Evolutionary conservation across 352 stramenopile genomes (phyloP), one percentile per base, ranked within the genome.

Genomic region (Globisporangium barbulae): DNA sequence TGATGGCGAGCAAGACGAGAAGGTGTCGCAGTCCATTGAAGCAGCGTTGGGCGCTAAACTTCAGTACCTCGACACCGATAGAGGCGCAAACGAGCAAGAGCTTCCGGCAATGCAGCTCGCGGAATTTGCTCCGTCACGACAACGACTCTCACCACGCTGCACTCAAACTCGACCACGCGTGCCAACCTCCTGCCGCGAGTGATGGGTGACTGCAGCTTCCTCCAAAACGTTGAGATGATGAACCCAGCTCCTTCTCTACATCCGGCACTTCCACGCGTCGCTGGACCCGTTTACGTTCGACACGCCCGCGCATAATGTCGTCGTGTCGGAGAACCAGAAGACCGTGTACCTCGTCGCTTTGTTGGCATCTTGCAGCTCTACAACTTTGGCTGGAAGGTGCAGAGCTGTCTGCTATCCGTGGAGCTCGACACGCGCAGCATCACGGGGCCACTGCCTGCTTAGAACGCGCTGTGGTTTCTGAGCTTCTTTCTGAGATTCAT

Each of bases 301-400:
- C 19, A 72, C 73, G 42, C 53, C 91, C 37, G 81, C 78, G 9
- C 76, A 90, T 59, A 95, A 95, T 65, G 86, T 84, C 3, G 79
- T 95, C 1, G 77, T 93, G 22, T 91, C 84, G 1, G 76, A 80
- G 2, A 78, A 93, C 47, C 72, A 88, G 50, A 78, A 61, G 7
- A 79, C 76, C 3, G 78, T 93, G 28, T 95, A 93, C 53, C 68
- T 95, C 13, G 86, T n/a, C n/a, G 84, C 19, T 95, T 93, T 62
- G 84, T 93, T 35, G 84, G 92, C 56, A 91, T 93, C 17, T 67
- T 93, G 59, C 86, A 95, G 69, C 75, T 91, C 65, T 93, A 95
- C 72, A 91, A 85, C 50, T 75, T 92, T 42, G 83, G 78, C 31
- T 95, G 86, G 84, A 89, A 95, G 69, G 66, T 92, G 64, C 86